A percentile compares a stretch with the other conserved stretches of the same genome.
These are phyloP conservation scores for Oxyria digyna DNA, from an alignment of 148 eudicot genomes.

Conservation along the genomic window DNA sequence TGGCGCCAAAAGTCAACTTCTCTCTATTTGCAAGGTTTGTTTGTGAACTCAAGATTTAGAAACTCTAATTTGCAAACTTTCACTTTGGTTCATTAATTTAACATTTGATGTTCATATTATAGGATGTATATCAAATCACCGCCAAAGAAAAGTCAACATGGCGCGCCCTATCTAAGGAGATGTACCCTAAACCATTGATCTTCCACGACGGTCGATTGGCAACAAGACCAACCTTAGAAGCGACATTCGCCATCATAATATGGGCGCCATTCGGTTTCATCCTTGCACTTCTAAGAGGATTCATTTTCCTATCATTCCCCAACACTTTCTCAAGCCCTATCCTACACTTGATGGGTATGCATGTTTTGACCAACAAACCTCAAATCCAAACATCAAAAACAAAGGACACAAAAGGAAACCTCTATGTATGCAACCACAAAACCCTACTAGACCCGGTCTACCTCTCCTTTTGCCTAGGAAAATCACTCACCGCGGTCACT, in stretches of 20 bases:
- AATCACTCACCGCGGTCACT: conserved; percentile 53
- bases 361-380: conserved; percentile 13
- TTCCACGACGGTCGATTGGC: conserved; percentile 88
- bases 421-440: conserved; percentile 70
- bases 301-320: conserved; percentile 35
- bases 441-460: conserved; percentile 64
- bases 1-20: conserved; percentile 27
- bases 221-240: conserved; percentile 40
- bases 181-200: conserved; percentile 55
- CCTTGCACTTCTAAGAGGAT: conserved; percentile 34
- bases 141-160: conserved; percentile 42
- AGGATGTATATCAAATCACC: conserved; percentile 53
- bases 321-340: conserved; percentile 21
- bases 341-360: conserved; percentile 32
- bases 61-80: neutral
- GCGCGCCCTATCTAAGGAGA: conserved; percentile 39
- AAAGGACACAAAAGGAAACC: conserved; percentile 22
- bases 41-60: neutral
- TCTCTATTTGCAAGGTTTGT: conserved; percentile 49
- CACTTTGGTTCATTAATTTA: neutral
- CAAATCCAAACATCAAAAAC: neutral
- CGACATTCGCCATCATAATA: conserved; percentile 40
- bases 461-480: conserved; percentile 36
- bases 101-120: conserved; percentile 1
- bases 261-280: conserved; percentile 54